A percentile compares a stretch with the other conserved stretches of the same genome.
Conservation (phyloP, 2,329 filamentous ascomycete genomes). For the Neopestalotiopsis clavispora region DNA sequence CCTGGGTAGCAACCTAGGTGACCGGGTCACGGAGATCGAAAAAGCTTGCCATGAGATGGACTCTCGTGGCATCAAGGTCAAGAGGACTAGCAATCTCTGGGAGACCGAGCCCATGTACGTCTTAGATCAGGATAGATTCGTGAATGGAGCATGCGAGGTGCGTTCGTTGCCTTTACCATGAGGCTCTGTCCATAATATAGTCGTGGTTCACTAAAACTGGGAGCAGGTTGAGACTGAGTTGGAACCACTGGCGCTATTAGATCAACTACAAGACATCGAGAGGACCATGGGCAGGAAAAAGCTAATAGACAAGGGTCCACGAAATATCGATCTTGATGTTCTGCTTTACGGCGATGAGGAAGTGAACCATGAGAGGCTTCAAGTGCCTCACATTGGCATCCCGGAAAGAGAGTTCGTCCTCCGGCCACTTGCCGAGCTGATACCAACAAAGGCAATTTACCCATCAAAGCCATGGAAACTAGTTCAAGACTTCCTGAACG, state of each 20-base stretch:
- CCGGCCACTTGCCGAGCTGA: slow-evolving; percentile 79
- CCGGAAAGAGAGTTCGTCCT: slow-evolving; percentile 93
- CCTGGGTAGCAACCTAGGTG: slow-evolving; percentile 89
- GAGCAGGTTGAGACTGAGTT: slow-evolving; percentile 79
- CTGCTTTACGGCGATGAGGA: slow-evolving; percentile 76
- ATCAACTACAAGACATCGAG: slow-evolving; percentile 85
- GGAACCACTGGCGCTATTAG: slow-evolving; percentile 75
- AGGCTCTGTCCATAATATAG: background rate
- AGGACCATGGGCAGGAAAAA: slow-evolving; percentile 79
- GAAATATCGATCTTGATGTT: slow-evolving; percentile 94
- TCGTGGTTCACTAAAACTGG: slow-evolving; percentile 12
- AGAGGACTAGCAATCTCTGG: slow-evolving; percentile 86
- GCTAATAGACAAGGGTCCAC: slow-evolving; percentile 87
- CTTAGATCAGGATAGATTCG: slow-evolving; percentile 81
- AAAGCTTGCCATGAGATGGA: slow-evolving; percentile 81
- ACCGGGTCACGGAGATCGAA: slow-evolving; percentile 85
- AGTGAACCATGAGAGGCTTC: slow-evolving; percentile 74
- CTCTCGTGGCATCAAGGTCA: slow-evolving; percentile 71
- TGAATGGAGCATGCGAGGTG: slow-evolving; percentile 94
- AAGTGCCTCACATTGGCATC: slow-evolving; percentile 83
- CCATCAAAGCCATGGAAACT: slow-evolving; percentile 62
- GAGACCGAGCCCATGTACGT: slow-evolving; percentile 98
- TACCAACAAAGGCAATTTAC: slow-evolving; percentile 59
- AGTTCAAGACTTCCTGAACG: slow-evolving; percentile 64
- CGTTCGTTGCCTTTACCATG: slow-evolving; percentile 44